A percentile compares a stretch with the other conserved stretches of the same genome.
phyloP scores from a whole-genome alignment of 805 yeast species.

The Wickerhamomyces chaumierensis region DNA sequence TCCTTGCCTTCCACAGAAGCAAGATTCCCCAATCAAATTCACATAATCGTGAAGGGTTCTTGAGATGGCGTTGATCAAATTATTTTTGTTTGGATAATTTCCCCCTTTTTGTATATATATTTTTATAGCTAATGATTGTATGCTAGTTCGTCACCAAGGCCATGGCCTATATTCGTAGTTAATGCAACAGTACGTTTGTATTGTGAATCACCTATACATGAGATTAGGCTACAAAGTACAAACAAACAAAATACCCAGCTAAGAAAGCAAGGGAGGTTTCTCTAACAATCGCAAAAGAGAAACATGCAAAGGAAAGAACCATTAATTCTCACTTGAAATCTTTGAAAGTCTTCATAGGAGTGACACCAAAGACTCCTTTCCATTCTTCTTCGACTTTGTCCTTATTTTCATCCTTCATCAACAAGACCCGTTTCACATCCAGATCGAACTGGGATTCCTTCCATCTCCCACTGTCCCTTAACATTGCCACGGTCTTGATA shows the following conservation, averaged over 20 bases:
- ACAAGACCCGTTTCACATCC: not conserved
- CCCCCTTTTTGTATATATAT: too few relatives aligned
- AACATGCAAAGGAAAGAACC: too few relatives aligned
- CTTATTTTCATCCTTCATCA: not conserved
- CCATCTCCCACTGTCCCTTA: not conserved
- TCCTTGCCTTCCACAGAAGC: conserved; percentile 25
- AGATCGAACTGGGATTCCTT: not conserved
- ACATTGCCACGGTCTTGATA: not conserved
- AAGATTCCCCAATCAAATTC: conserved; percentile 4
- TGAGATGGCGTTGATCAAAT: not conserved
- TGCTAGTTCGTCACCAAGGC: too few relatives aligned
- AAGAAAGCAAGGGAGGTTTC: too few relatives aligned
- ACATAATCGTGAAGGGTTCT: not conserved
- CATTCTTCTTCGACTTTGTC: not conserved
- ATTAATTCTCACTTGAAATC: not conserved
- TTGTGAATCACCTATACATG: too few relatives aligned
- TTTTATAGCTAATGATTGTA: too few relatives aligned
- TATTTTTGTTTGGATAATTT: too few relatives aligned
- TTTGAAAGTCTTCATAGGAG: not conserved
- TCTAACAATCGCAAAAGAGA: too few relatives aligned
- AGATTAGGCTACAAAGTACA: too few relatives aligned
- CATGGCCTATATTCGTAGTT: too few relatives aligned
- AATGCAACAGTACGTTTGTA: too few relatives aligned
- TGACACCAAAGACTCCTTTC: not conserved
- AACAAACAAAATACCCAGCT: too few relatives aligned